Conservation (phyloP, 108 stramenopile species). For the Cafeteria roenbergensis region DNA sequence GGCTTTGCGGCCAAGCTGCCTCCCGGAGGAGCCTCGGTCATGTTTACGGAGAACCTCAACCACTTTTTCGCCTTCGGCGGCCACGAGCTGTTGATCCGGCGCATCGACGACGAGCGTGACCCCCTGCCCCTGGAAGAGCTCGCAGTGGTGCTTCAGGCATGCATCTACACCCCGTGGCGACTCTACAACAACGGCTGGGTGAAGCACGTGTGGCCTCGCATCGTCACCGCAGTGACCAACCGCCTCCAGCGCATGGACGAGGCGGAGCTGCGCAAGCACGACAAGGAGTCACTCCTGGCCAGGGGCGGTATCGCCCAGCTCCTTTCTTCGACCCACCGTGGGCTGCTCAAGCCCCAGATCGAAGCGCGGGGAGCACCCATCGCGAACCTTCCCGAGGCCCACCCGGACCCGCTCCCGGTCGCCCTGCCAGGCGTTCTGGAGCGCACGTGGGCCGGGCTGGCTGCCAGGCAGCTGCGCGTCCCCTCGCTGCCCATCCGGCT, state of each 20-base stretch:
- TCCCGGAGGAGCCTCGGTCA: neutral
- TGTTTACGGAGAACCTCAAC: neutral
- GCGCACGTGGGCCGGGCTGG: neutral
- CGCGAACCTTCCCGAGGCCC: neutral
- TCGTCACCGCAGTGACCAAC: neutral
- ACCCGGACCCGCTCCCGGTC: neutral
- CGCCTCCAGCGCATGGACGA: neutral
- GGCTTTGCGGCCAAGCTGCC: neutral
- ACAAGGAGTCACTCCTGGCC: too few species aligned
- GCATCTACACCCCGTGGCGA: neutral
- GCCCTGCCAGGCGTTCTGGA: neutral
- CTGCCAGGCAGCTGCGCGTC: neutral
- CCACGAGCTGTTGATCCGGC: neutral
- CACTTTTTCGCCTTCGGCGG: neutral
- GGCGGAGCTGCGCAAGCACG: neutral
- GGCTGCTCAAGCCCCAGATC: neutral
- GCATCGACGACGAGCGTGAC: neutral
- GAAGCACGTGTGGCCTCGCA: neutral
- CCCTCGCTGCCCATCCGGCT: neutral
- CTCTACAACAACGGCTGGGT: neutral
- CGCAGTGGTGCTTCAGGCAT: neutral
- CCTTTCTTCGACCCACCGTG: neutral
- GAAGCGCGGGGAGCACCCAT: neutral
- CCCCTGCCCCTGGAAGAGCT: neutral
- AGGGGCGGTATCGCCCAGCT: neutral